Evolutionary conservation across 495 filamentous ascomycete species (phyloP).

Genomic region (Trichoderma asperelloides): DNA sequence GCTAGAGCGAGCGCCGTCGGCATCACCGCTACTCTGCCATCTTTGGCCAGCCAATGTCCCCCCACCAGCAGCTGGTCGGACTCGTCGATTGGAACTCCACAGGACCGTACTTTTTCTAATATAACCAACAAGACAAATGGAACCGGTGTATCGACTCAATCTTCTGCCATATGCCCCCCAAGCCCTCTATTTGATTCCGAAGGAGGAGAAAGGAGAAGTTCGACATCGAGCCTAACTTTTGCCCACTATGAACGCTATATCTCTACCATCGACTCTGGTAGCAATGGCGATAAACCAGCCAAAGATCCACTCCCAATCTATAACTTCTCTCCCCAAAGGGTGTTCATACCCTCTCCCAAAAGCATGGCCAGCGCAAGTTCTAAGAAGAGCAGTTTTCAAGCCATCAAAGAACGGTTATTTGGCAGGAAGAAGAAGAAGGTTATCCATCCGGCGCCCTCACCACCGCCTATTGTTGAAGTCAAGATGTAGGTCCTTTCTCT

Average conservation of each 20-base stretch:
- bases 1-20: constrained; percentile 32
- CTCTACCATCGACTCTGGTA: constrained; percentile 29
- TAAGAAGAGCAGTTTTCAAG: constrained; percentile 32
- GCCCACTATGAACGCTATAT: constrained; percentile 45
- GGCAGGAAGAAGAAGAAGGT: constrained; percentile 22
- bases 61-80: constrained; percentile 27
- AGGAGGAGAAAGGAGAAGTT: not conserved
- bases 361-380: constrained; percentile 27
- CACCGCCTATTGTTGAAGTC: constrained; percentile 6
- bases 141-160: constrained; percentile 27
- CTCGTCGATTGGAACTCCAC: constrained; percentile 19
- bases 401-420: constrained; percentile 28
- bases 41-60: constrained; percentile 18
- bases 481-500: constrained; percentile 8
- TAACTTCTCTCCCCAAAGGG: constrained; percentile 15
- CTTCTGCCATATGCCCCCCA: constrained; percentile 19
- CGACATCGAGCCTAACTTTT: constrained; percentile 36
- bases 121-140: constrained; percentile 24
- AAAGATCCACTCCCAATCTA: constrained; percentile 15
- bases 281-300: constrained; percentile 29
- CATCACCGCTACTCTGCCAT: constrained; percentile 29
- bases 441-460: not conserved
- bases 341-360: constrained; percentile 12
- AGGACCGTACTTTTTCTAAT: constrained; percentile 28
- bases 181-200: constrained; percentile 10